Conservation (phyloP, 2,329 filamentous ascomycete species). For the Colletotrichum filicis region DNA sequence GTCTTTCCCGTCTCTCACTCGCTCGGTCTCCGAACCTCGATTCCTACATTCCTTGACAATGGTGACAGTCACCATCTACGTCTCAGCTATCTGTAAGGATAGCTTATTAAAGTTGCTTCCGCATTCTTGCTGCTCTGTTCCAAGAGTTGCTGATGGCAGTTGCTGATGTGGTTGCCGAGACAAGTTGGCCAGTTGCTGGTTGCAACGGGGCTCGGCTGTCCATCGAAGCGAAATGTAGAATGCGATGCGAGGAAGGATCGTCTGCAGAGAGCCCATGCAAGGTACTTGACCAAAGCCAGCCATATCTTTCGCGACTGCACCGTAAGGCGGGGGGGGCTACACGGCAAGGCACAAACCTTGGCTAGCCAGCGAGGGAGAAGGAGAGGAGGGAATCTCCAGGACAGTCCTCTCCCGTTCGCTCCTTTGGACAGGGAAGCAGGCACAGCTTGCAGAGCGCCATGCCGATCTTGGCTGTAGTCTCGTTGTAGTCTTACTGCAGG, state of each 20-base stretch:
- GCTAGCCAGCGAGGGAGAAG: background rate
- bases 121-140: background rate
- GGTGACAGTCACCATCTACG: too few species aligned
- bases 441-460: slow-evolving; percentile 18
- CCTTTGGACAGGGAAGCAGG: slow-evolving; percentile 16
- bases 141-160: background rate
- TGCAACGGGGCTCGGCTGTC: slow-evolving; percentile 24
- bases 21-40: slow-evolving; percentile 4
- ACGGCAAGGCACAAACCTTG: background rate
- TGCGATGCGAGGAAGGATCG: slow-evolving; percentile 19
- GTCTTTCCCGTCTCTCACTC: background rate
- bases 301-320: slow-evolving; percentile 15
- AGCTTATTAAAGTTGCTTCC: background rate
- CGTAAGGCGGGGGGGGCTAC: slow-evolving; percentile 6
- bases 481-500: background rate
- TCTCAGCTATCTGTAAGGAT: too few species aligned
- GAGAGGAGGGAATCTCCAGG: slow-evolving; percentile 5
- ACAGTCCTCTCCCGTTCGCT: background rate
- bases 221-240: slow-evolving; percentile 29
- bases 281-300: slow-evolving; percentile 26
- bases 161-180: slow-evolving; percentile 1
- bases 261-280: slow-evolving; percentile 12
- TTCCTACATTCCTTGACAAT: background rate
- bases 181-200: slow-evolving; percentile 23
- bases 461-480: background rate